Evolutionary conservation across 257 asterid species (phyloP).

Genomic region (Ophiorrhiza pumila): DNA sequence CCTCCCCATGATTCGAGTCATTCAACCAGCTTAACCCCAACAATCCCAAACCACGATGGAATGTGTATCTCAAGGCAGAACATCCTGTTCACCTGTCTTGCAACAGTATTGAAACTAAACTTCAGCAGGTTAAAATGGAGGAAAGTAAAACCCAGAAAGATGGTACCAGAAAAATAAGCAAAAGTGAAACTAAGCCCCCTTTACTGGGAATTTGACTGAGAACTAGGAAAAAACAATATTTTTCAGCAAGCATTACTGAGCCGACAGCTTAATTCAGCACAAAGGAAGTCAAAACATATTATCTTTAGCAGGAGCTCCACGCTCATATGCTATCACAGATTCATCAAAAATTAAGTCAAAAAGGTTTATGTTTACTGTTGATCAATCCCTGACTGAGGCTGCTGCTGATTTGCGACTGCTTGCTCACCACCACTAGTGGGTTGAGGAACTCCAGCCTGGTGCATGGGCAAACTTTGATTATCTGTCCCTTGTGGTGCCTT

Average conservation of each 20-base stretch:
- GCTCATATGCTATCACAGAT: neutral
- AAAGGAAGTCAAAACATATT: neutral
- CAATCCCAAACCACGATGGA: neutral
- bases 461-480: neutral
- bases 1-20: too few relatives aligned
- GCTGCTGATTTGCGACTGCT: constrained; percentile 5
- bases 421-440: constrained; percentile 15
- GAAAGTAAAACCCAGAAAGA: neutral
- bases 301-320: neutral
- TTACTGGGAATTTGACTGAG: neutral
- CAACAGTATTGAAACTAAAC: neutral
- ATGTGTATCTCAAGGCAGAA: too few relatives aligned
- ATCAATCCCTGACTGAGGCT: constrained; percentile 1
- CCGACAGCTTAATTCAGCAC: neutral
- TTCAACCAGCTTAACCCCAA: neutral
- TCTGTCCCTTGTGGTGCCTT: constrained; percentile 11
- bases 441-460: constrained; percentile 8
- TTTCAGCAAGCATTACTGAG: neutral
- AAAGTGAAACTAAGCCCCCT: neutral
- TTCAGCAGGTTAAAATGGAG: neutral
- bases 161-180: neutral
- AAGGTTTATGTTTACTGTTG: constrained; percentile 7
- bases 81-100: too few relatives aligned
- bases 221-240: neutral
- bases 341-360: neutral